Evolutionary conservation across 225 moss, liverwort and hornwort genomes (phyloP).

Genomic region (Lunularia cruciata): DNA sequence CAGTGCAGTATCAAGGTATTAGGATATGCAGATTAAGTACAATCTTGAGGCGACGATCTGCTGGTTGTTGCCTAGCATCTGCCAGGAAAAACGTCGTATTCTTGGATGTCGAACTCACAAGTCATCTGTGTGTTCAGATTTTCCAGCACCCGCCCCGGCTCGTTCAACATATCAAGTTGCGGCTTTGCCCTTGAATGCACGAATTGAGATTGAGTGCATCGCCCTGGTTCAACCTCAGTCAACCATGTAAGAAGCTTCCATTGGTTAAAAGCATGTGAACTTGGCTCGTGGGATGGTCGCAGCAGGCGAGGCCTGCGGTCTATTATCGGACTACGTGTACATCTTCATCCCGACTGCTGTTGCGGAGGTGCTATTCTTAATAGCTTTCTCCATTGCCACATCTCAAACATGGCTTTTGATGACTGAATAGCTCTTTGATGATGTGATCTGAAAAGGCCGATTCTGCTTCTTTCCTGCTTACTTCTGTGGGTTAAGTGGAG

Average conservation of each 20-base stretch:
- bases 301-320: no score
- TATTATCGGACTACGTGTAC: neutral
- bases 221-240: conserved; percentile 47
- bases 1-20: no score
- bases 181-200: conserved; percentile 89
- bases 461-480: neutral
- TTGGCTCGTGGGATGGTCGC: neutral
- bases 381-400: neutral
- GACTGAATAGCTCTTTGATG: neutral
- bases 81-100: no score
- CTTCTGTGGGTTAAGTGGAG: neutral
- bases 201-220: conserved; percentile 95
- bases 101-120: neutral
- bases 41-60: no score
- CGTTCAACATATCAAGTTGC: conserved; percentile 99
- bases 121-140: conserved; percentile 50
- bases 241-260: conserved; percentile 11
- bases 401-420: neutral
- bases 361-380: no score
- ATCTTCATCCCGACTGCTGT: no score
- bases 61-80: no score
- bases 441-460: neutral
- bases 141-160: conserved; percentile 79
- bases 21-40: no score
- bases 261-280: neutral